A percentile compares a stretch with the other conserved stretches of the same genome.
phyloP scores from a whole-genome alignment of 2,329 filamentous ascomycete genomes.

The Diaporthe citri region DNA sequence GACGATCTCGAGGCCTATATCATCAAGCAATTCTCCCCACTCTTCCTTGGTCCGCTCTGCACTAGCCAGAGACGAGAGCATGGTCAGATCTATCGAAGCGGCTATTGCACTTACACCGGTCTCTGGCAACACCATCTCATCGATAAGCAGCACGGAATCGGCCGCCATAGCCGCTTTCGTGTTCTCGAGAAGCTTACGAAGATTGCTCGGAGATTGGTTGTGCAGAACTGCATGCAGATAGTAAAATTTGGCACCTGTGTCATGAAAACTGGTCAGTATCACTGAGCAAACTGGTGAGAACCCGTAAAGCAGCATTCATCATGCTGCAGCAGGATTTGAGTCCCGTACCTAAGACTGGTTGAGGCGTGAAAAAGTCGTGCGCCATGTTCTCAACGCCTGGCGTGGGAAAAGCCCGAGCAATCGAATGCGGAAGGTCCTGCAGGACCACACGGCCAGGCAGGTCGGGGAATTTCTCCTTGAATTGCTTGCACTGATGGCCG shows the following conservation, averaged over 20 bases:
- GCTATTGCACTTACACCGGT: background rate
- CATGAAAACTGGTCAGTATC: background rate
- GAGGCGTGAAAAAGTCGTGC: constrained; percentile 45
- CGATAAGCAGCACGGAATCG: constrained; percentile 41
- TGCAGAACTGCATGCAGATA: constrained; percentile 41
- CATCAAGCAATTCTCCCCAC: constrained; percentile 27
- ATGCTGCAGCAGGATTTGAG: background rate
- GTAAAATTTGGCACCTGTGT: constrained; percentile 43
- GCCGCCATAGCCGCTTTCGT: constrained; percentile 35
- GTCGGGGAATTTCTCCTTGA: constrained; percentile 42
- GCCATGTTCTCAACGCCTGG: constrained; percentile 44
- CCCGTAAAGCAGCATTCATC: background rate
- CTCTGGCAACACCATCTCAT: constrained; percentile 43
- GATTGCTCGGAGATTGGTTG: constrained; percentile 36
- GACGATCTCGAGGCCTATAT: background rate
- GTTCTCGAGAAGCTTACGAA: constrained; percentile 22
- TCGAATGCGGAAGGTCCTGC: constrained; percentile 46
- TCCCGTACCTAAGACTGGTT: background rate
- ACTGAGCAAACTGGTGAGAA: background rate
- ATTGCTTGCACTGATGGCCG: constrained; percentile 45
- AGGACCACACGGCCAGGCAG: constrained; percentile 43
- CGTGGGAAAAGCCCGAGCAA: constrained; percentile 37
- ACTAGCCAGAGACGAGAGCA: constrained; percentile 35
- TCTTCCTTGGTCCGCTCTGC: constrained; percentile 42
- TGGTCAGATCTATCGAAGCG: constrained; percentile 40